Evolutionary conservation across 2,329 filamentous ascomycete species (phyloP).

Genomic region (Claviceps spartinae): DNA sequence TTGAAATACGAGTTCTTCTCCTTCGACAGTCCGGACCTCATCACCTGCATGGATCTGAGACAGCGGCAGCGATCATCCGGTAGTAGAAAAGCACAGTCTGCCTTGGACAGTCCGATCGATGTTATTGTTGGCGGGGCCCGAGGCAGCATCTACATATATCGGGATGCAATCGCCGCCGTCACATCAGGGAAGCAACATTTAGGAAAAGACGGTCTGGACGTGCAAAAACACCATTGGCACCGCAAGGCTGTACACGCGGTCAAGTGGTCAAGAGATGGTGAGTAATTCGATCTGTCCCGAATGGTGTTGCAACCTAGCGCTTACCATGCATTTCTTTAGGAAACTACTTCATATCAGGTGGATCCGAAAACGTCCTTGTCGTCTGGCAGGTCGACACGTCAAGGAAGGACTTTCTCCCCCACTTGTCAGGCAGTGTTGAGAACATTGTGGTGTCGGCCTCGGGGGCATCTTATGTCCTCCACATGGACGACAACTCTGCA

Average conservation of each 20-base stretch:
- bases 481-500: slow-evolving; percentile 81
- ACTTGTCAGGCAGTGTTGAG: slow-evolving; percentile 74
- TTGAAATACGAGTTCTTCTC: slow-evolving; percentile 41
- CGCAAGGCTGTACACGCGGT: slow-evolving; percentile 67
- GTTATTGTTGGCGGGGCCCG: slow-evolving; percentile 63
- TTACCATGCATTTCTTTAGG: slow-evolving; percentile 35
- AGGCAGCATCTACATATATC: slow-evolving; percentile 71
- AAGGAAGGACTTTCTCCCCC: slow-evolving; percentile 72
- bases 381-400: slow-evolving; percentile 89
- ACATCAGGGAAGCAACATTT: slow-evolving; percentile 25
- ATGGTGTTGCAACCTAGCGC: slow-evolving; percentile 7
- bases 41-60: slow-evolving; percentile 54
- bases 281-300: slow-evolving; percentile 1
- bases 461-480: slow-evolving; percentile 71
- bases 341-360: slow-evolving; percentile 89
- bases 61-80: slow-evolving; percentile 15
- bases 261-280: slow-evolving; percentile 89
- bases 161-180: slow-evolving; percentile 53
- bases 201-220: slow-evolving; percentile 36
- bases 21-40: slow-evolving; percentile 46
- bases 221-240: slow-evolving; percentile 80
- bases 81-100: slow-evolving; percentile 13
- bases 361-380: slow-evolving; percentile 76
- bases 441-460: slow-evolving; percentile 68
- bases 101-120: slow-evolving; percentile 40